Evolutionary conservation across 2,329 filamentous ascomycete genomes (phyloP).

Genomic region (Trichoderma semiorbis): DNA sequence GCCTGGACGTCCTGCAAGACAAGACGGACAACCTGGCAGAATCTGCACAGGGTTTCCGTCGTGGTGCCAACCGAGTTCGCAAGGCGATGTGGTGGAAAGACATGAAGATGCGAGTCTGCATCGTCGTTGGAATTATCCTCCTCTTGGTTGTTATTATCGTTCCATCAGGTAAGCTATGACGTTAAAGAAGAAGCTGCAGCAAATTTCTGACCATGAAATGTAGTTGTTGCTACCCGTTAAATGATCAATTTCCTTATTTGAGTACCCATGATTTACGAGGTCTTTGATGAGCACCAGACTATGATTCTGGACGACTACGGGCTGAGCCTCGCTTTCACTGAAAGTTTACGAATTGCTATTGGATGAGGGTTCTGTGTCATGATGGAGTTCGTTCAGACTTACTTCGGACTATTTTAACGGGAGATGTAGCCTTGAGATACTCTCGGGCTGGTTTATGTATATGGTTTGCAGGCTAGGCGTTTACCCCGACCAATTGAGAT

Average conservation of each 20-base stretch:
- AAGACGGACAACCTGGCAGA: constrained; percentile 93
- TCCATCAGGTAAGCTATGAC: no score
- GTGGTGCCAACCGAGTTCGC: constrained; percentile 91
- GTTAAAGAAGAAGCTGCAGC: no score
- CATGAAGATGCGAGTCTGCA: constrained; percentile 99
- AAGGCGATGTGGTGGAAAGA: constrained; percentile 99
- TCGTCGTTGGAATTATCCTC: constrained; percentile 86
- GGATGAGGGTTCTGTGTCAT: constrained; percentile 33
- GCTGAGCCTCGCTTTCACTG: no score
- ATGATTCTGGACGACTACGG: no score
- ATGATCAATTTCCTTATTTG: no score
- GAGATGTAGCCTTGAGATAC: constrained; percentile 18
- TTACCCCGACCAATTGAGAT: constrained; percentile 45
- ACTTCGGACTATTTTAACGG: constrained; percentile 29
- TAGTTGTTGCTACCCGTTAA: no score
- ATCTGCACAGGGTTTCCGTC: constrained; percentile 91
- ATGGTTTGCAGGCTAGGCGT: constrained; percentile 46
- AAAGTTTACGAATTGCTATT: constrained; percentile 17
- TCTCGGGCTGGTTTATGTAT: constrained; percentile 31
- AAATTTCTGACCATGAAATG: no score
- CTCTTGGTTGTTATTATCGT: constrained; percentile 92
- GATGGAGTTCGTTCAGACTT: constrained; percentile 36
- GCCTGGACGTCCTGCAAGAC: constrained; percentile 82
- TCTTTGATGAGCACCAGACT: constrained; percentile 6
- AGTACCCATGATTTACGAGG: constrained; percentile 3